Base-by-base conservation (phyloP, 306 rosid genomes). In the Nissolia schottii region DNA sequence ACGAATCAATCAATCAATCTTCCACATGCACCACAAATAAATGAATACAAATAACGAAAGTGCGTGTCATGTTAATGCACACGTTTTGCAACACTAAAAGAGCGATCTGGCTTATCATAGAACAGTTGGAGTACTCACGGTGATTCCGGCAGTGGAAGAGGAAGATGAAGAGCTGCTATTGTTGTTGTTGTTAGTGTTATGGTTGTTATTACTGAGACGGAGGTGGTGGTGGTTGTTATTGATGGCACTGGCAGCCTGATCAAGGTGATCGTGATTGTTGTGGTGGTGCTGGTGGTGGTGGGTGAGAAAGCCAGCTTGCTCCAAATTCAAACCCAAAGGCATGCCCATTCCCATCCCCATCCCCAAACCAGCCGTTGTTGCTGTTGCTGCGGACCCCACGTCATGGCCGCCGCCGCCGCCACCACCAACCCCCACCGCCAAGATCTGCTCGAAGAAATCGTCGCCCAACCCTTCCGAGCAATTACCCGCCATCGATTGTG, bases 401-500 rank as follows among this genome's bases (percentile, higher is more conserved):
- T 81, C 88, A 9, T 53, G 23, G 0, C 80, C 82, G 28, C 87
- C 0, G 90, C 93, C 53, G 74, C 96, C 0, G 89, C 82, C 48
- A 89, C 5, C 13, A 2, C 5, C 22, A 3, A 1, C 86, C 1
- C 90, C 93, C 53, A 77, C 97, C 0, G 92, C 84, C 38, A 91
- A 43, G 80, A 95, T 95, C 96, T 95, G 93, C 79, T 91, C 97
- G 18, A 91, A 81, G 81, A 91, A 91, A 84, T 91, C 97, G 38
- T 95, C 99, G 0, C 91, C 91, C 29, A 91, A 81, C 6, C 96
- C 91, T 79, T 89, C 93, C 10, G 90, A 83, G 12, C 84, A 77
- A 71, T 87, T 88, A 20, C 92, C 90, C 51, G 92, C 95, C 99
- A 94, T 94, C n/a, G n/a, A n/a, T n/a, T n/a, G n/a, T n/a, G n/a